Conservation (phyloP, 1,139 yeast species). For the Zygoascus hellenicus region DNA sequence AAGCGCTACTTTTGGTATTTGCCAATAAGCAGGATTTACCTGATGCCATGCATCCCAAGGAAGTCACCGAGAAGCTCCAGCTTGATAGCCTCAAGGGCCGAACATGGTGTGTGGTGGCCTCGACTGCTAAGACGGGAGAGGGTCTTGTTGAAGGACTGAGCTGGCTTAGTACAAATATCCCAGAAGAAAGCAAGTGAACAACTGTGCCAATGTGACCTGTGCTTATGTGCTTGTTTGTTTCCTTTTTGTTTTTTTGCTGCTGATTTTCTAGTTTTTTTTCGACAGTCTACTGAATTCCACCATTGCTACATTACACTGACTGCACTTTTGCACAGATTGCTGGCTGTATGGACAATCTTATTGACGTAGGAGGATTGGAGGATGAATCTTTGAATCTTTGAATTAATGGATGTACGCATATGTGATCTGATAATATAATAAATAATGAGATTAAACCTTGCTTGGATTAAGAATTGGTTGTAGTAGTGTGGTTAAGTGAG, state of each 20-base stretch:
- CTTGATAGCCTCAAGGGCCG: constrained; percentile 79
- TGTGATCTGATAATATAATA: background rate
- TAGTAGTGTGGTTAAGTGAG: background rate
- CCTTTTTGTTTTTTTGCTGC: constrained; percentile 1
- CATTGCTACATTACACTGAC: too few species aligned
- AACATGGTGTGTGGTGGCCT: constrained; percentile 86
- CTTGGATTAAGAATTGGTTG: background rate
- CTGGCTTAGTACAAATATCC: constrained; percentile 73
- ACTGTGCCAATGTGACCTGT: too few species aligned
- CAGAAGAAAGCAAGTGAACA: constrained; percentile 28
- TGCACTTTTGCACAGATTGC: too few species aligned
- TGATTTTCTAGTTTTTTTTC: too few species aligned
- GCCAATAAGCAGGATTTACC: constrained; percentile 91
- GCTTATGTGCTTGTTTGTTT: background rate
- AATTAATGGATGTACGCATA: background rate
- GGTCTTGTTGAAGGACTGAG: constrained; percentile 87
- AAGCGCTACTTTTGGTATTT: constrained; percentile 72
- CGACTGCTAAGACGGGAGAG: constrained; percentile 88
- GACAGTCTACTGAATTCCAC: too few species aligned
- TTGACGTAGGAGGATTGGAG: too few species aligned
- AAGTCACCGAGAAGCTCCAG: constrained; percentile 79
- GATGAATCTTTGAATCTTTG: background rate
- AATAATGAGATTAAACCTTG: background rate
- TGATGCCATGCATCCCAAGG: constrained; percentile 87
- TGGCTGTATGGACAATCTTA: too few species aligned